Percentiles rank a stretch among this genome's conserved stretches.
Evolutionary conservation across 331 rosid species (phyloP).

Genomic region (Spiraea crenata): DNA sequence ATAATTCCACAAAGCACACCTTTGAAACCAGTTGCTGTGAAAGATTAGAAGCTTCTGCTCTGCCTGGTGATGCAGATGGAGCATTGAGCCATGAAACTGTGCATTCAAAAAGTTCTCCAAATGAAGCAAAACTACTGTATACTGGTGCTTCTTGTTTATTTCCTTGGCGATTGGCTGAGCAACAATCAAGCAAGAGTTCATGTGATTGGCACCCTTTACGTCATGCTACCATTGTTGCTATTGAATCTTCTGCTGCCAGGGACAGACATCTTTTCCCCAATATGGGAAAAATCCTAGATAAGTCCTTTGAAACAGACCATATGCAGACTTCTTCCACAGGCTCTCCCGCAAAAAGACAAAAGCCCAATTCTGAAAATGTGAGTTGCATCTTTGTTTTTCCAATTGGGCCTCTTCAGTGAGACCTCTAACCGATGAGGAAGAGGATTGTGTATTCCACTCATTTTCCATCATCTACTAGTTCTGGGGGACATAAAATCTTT

Average conservation of each 20-base stretch:
- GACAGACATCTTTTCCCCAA: constrained; percentile 60
- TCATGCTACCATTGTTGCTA: constrained; percentile 82
- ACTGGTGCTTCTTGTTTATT: constrained; percentile 50
- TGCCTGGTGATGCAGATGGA: constrained; percentile 26
- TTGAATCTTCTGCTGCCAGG: constrained; percentile 86
- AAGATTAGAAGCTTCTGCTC: constrained; percentile 27
- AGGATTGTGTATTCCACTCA: background rate
- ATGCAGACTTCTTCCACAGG: constrained; percentile 28
- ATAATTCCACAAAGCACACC: constrained; percentile 32
- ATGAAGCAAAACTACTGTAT: constrained; percentile 15
- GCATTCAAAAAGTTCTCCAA: constrained; percentile 10
- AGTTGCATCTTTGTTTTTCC: constrained; percentile 26
- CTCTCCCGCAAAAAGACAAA: constrained; percentile 69
- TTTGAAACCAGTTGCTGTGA: constrained; percentile 27
- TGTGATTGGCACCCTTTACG: constrained; percentile 63
- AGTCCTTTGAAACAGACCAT: constrained; percentile 32
- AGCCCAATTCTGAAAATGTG: constrained; percentile 44
- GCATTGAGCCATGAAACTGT: constrained; percentile 26
- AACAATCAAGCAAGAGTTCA: constrained; percentile 38
- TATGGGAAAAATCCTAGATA: constrained; percentile 30
- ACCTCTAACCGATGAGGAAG: background rate
- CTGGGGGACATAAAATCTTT: too few species aligned
- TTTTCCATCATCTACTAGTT: background rate
- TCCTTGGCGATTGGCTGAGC: constrained; percentile 71
- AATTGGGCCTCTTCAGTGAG: constrained; percentile 19